These are phyloP conservation scores for Pyrrhoderma noxium DNA, from an alignment of 1,284 basidiomycete species.

Conservation along the genomic window DNA sequence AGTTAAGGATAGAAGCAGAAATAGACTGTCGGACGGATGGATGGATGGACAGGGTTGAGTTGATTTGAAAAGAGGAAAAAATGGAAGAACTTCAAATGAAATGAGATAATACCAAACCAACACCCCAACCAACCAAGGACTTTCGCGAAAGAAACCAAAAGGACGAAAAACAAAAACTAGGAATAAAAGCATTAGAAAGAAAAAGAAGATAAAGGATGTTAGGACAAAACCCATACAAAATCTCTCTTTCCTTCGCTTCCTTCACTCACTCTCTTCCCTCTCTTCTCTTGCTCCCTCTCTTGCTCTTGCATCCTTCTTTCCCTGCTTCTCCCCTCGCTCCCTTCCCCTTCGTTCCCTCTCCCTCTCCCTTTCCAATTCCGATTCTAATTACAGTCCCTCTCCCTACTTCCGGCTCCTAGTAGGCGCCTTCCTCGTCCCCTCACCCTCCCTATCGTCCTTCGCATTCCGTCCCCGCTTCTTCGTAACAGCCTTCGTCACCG, in stretches of 20 bases:
- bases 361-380: not conserved
- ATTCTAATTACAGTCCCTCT: no score
- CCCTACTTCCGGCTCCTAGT: conserved; percentile 1
- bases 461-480: conserved; percentile 26
- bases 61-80: not conserved
- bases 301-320: not conserved
- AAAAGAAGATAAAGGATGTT: not conserved
- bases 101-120: not conserved
- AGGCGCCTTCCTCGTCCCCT: conserved; percentile 11
- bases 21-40: no score
- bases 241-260: not conserved
- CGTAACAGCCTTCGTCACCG: no score
- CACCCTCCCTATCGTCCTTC: conserved; percentile 21
- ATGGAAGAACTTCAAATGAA: not conserved
- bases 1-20: no score
- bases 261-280: not conserved
- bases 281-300: not conserved
- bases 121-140: not conserved
- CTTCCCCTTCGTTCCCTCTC: not conserved
- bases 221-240: not conserved
- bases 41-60: no score
- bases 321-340: not conserved
- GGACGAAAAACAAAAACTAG: not conserved
- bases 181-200: not conserved
- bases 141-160: not conserved